phyloP scores from a whole-genome alignment of 2,329 filamentous ascomycete genomes.

The Venturia nashicola region DNA sequence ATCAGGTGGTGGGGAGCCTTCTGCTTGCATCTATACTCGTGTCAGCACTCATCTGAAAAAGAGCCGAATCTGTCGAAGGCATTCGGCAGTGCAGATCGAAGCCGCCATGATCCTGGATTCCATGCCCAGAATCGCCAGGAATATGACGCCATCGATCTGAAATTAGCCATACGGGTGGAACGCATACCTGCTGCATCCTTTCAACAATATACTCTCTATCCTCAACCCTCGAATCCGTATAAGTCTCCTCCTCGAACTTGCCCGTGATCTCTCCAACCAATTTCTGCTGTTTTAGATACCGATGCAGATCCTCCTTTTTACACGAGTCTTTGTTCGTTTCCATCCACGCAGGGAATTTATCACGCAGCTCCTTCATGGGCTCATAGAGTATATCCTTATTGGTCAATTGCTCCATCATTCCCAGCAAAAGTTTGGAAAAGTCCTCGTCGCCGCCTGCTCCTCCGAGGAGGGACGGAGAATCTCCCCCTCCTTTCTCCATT shows the following conservation, averaged over 20 bases:
- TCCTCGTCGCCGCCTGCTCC: slow-evolving; percentile 59
- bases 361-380: slow-evolving; percentile 92
- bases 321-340: slow-evolving; percentile 59
- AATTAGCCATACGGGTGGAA: background rate
- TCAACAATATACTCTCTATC: slow-evolving; percentile 92
- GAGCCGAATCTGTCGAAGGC: background rate
- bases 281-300: slow-evolving; percentile 69
- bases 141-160: background rate
- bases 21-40: slow-evolving; percentile 75
- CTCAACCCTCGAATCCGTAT: slow-evolving; percentile 66
- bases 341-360: slow-evolving; percentile 88
- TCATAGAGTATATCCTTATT: slow-evolving; percentile 98
- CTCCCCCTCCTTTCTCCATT: slow-evolving; percentile 54
- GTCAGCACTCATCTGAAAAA: background rate
- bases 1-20: slow-evolving; percentile 80
- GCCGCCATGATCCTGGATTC: background rate
- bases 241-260: slow-evolving; percentile 74
- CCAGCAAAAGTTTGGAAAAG: slow-evolving; percentile 87
- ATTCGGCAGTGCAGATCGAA: background rate
- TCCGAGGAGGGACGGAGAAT: slow-evolving; percentile 23
- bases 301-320: slow-evolving; percentile 55
- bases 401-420: slow-evolving; percentile 98
- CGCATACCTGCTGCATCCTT: slow-evolving; percentile 81
- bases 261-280: slow-evolving; percentile 77
- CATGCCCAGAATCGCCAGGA: no score